Percentiles rank a stretch among this genome's conserved stretches.
Evolutionary conservation across 768 basidiomycete species (phyloP).

Genomic region (Tulasnella sp.): DNA sequence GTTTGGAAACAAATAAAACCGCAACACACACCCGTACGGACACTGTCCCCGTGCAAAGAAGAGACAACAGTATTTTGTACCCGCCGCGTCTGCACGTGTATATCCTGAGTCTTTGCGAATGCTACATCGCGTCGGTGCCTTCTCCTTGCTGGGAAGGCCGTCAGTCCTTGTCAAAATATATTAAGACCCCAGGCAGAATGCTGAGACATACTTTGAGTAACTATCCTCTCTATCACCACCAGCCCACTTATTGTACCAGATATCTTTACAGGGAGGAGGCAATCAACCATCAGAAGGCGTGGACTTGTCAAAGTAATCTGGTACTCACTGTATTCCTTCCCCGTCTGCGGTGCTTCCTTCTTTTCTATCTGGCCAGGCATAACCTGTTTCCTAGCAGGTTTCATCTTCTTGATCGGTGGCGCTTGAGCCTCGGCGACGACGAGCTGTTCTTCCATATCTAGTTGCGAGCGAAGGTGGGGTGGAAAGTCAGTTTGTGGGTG

Average conservation of each 20-base stretch:
- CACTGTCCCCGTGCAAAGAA: slow-evolving; percentile 96
- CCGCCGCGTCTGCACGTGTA: slow-evolving; percentile 89
- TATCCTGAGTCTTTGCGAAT: slow-evolving; percentile 83
- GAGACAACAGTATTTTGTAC: slow-evolving; percentile 85
- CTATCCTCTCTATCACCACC: slow-evolving; percentile 95
- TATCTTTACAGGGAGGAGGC: slow-evolving; percentile 40
- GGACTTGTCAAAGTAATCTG: no score
- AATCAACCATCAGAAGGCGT: neutral
- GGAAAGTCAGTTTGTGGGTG: neutral
- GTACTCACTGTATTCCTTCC: slow-evolving; percentile 88
- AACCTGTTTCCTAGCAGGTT: slow-evolving; percentile 90
- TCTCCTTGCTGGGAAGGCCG: slow-evolving; percentile 56
- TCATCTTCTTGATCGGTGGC: slow-evolving; percentile 47
- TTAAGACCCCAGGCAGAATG: neutral
- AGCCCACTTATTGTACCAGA: slow-evolving; percentile 99
- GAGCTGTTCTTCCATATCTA: slow-evolving; percentile 3
- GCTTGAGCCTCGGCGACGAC: slow-evolving; percentile 2
- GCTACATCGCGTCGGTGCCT: slow-evolving; percentile 86
- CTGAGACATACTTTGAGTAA: slow-evolving; percentile 70
- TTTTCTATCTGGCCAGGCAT: slow-evolving; percentile 83
- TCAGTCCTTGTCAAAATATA: slow-evolving; percentile 5
- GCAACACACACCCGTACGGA: slow-evolving; percentile 68
- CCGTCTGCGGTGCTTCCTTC: slow-evolving; percentile 78
- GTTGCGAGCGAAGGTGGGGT: neutral
- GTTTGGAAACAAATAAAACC: neutral